phyloP scores from a whole-genome alignment of 352 stramenopile species.

The Aphanomyces invadans region DNA sequence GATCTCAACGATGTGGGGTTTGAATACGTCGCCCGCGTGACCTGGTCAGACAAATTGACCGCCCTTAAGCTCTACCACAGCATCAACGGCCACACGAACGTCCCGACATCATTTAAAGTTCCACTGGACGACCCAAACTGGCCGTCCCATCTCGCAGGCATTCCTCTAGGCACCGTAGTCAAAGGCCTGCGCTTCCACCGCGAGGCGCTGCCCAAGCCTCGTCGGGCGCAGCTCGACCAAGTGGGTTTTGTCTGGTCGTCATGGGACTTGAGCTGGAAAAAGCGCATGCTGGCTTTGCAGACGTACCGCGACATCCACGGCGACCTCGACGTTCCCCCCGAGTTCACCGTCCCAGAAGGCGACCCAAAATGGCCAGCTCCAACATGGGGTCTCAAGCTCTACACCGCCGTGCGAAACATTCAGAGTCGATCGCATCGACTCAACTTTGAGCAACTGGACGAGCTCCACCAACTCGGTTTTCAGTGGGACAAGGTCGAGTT shows the following conservation, averaged over 20 bases:
- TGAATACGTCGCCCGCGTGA: slow-evolving; percentile 53
- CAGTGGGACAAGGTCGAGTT: slow-evolving; percentile 39
- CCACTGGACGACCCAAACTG: slow-evolving; percentile 25
- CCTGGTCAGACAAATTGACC: slow-evolving; percentile 45
- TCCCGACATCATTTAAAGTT: slow-evolving; percentile 35
- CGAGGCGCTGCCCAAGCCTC: slow-evolving; percentile 29
- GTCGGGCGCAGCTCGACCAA: slow-evolving; percentile 41
- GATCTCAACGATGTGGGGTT: slow-evolving; percentile 55
- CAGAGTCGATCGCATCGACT: slow-evolving; percentile 24
- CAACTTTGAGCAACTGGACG: slow-evolving; percentile 24
- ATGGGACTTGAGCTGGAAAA: slow-evolving; percentile 9
- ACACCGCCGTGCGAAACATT: slow-evolving; percentile 61
- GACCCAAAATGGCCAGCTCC: slow-evolving; percentile 68
- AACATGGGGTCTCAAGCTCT: slow-evolving; percentile 69
- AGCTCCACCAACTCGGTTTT: slow-evolving; percentile 40
- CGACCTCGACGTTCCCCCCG: slow-evolving; percentile 82
- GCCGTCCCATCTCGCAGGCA: slow-evolving; percentile 26
- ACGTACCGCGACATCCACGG: slow-evolving; percentile 74
- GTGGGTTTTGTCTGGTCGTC: slow-evolving; percentile 60
- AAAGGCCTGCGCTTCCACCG: slow-evolving; percentile 21
- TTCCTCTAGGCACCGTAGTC: slow-evolving; percentile 27
- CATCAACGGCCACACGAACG: slow-evolving; percentile 37
- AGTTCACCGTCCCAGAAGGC: slow-evolving; percentile 79
- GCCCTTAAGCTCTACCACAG: slow-evolving; percentile 30
- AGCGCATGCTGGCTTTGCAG: slow-evolving; percentile 45